Conservation (phyloP, 140 eudicot genomes). For the Oenanthe javanica region DNA sequence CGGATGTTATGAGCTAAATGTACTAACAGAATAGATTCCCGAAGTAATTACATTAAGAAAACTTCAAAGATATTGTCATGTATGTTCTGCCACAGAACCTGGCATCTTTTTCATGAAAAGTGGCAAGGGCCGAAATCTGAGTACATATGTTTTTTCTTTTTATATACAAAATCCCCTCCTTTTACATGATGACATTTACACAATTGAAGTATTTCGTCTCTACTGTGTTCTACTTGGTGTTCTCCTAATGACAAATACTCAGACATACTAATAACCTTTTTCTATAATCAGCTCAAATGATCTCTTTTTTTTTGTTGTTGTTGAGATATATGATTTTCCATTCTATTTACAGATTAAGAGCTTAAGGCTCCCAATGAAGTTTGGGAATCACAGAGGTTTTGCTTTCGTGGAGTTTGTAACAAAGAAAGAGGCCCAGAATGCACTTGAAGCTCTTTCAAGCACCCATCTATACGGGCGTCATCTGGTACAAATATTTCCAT, state of each 20-base stretch:
- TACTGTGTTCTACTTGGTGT: background rate
- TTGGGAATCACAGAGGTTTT: slow-evolving; percentile 86
- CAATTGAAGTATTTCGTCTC: background rate
- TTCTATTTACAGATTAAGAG: slow-evolving; percentile 55
- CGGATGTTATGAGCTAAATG: background rate
- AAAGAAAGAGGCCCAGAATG: slow-evolving; percentile 86
- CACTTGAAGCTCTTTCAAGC: slow-evolving; percentile 74
- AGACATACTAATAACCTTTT: background rate
- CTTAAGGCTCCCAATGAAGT: slow-evolving; percentile 68
- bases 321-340: background rate
- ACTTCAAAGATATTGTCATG: background rate
- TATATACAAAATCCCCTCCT: background rate
- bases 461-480: slow-evolving; percentile 97
- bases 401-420: slow-evolving; percentile 89
- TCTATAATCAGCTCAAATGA: background rate
- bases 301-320: background rate
- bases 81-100: background rate
- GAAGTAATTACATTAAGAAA: background rate
- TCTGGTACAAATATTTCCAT: slow-evolving; percentile 50
- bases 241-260: background rate
- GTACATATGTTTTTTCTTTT: background rate
- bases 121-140: background rate
- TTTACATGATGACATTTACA: background rate
- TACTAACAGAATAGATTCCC: background rate
- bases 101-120: background rate